phyloP scores from a whole-genome alignment of 805 yeast species.

The Kockiozyma suomiensis region DNA sequence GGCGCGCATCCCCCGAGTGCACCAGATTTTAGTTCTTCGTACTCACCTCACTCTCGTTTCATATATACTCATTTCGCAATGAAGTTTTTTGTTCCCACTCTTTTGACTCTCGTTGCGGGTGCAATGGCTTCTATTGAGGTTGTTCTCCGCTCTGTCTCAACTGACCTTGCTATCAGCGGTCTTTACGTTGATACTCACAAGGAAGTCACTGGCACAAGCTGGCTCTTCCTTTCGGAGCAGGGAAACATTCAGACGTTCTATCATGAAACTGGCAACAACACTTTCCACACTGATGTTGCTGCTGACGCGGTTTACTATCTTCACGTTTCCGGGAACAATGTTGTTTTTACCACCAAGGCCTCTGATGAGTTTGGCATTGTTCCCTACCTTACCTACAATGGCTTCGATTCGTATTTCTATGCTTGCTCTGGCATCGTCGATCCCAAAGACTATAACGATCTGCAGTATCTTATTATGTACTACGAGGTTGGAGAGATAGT shows the following conservation, averaged over 20 bases:
- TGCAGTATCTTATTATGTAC: slow-evolving; percentile 3
- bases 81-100: not conserved
- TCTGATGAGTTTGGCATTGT: not conserved
- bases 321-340: not conserved
- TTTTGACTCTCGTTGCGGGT: not conserved
- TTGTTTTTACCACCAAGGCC: not conserved
- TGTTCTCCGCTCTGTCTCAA: not conserved
- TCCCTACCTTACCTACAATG: slow-evolving; percentile 2
- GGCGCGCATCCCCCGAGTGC: not conserved
- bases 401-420: not conserved
- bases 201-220: slow-evolving; percentile 1
- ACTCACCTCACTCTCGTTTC: slow-evolving; percentile 2
- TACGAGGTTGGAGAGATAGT: not conserved
- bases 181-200: not conserved
- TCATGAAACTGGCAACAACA: not conserved
- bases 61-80: not conserved
- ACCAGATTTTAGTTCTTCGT: not conserved
- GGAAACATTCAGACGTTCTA: not conserved
- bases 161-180: not conserved
- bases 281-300: not conserved
- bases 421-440: not conserved
- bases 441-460: not conserved
- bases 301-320: not conserved
- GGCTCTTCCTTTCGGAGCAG: not conserved
- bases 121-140: not conserved